Conservation (phyloP, 208 protist species). For the Leishmania turanica region DNA sequence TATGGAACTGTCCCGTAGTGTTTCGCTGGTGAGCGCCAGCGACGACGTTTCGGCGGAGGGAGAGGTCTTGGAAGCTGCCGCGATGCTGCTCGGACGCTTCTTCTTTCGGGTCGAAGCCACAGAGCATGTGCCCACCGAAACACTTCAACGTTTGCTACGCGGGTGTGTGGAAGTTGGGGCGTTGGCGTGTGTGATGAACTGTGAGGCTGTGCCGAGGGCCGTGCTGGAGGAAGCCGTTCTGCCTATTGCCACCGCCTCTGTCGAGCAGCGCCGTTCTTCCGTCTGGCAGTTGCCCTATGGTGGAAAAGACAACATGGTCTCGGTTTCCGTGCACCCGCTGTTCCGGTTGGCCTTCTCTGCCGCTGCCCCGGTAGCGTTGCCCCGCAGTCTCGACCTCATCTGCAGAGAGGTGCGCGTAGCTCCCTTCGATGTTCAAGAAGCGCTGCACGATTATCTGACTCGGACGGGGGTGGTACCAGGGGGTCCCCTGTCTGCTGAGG, state of each 20-base stretch:
- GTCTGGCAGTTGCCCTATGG: constrained; percentile 24
- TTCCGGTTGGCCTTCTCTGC: constrained; percentile 22
- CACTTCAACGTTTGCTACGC: constrained; percentile 47
- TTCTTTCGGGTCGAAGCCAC: constrained; percentile 63
- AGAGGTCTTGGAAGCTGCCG: constrained; percentile 24
- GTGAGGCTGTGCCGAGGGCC: constrained; percentile 35
- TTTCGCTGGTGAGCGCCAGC: constrained; percentile 36
- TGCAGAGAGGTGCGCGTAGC: constrained; percentile 22
- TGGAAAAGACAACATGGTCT: not conserved
- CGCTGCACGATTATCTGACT: constrained; percentile 49
- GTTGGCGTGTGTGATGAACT: constrained; percentile 64
- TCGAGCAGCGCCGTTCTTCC: constrained; percentile 9
- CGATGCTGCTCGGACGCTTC: constrained; percentile 59
- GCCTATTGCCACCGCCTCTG: constrained; percentile 13
- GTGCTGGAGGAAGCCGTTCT: constrained; percentile 21
- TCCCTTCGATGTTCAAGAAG: constrained; percentile 32
- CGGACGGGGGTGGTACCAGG: constrained; percentile 14
- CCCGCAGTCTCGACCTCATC: constrained; percentile 14
- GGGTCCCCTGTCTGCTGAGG: constrained; percentile 21
- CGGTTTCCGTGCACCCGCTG: constrained; percentile 28
- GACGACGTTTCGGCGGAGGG: constrained; percentile 16
- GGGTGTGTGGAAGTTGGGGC: constrained; percentile 66
- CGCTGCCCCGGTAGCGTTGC: not conserved
- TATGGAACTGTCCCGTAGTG: constrained; percentile 18
- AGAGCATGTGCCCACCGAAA: constrained; percentile 33